Conservation (phyloP, 2,329 filamentous ascomycete genomes). For the Fusarium torulosum region DNA sequence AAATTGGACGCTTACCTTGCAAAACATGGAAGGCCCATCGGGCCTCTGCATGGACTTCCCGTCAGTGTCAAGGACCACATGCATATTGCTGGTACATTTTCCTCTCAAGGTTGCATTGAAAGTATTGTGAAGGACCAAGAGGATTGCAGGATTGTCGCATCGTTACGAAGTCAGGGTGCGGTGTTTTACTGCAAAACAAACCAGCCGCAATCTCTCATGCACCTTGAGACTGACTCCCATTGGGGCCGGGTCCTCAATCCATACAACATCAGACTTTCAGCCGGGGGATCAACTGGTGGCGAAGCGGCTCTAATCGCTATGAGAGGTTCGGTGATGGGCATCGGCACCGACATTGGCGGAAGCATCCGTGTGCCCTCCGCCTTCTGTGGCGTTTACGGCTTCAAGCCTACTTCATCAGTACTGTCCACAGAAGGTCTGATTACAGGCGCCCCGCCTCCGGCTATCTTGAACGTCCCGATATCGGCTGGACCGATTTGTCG, state of each 20-base stretch:
- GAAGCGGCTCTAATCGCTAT: conserved; percentile 53
- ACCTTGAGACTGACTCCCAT: conserved; percentile 68
- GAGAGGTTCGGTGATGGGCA: conserved; percentile 34
- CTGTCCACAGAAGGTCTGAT: no score
- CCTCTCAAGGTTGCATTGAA: conserved; percentile 7
- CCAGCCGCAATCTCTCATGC: conserved; percentile 63
- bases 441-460: no score
- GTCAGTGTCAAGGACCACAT: conserved; percentile 37
- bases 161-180: conserved; percentile 71
- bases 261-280: conserved; percentile 65
- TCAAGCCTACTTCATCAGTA: no score
- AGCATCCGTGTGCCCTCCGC: no score
- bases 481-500: no score
- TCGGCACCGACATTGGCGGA: conserved; percentile 4
- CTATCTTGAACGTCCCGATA: no score
- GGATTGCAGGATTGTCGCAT: conserved; percentile 58
- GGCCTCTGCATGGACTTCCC: conserved; percentile 36
- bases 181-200: conserved; percentile 77
- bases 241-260: conserved; percentile 72
- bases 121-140: conserved; percentile 12
- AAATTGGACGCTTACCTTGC: conserved; percentile 27
- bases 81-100: conserved; percentile 18
- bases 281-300: conserved; percentile 73
- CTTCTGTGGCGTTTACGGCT: no score
- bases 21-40: conserved; percentile 13